Base-by-base conservation (phyloP, 202 grass and related monocot species). In the Elaeis oleifera region DNA sequence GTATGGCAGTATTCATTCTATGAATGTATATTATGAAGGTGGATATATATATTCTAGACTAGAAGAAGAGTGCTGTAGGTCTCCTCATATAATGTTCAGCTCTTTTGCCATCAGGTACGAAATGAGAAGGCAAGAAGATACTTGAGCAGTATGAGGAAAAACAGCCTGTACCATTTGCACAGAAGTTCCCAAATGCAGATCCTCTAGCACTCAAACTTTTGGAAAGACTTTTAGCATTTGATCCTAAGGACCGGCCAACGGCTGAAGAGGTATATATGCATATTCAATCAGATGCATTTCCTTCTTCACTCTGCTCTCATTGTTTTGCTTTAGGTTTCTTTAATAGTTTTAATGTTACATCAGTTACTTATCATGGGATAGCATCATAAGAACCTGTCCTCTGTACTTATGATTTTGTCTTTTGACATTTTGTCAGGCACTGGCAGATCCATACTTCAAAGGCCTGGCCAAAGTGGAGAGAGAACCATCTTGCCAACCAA, bases 51-150 rank as follows among this genome's bases (percentile, higher is more conserved):
- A 11, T 13, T 68, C 44, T 60, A 36, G 18, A 36, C 18, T 7
- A 69, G 52, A 51, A 53, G 1, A 44, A 13, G 1, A 44, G 36
- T 44, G 36, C 36, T 0, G 36, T 14, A 44, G 9, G 36, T 44
- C 2, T 11, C 9, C 36, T 44, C 9, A 3, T 44, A 1, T 44
- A 44, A 16, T 50, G 55, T 55, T 59, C 11, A 55, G 68, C 60
- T 28, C 5, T 50, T 56, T 26, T 65, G 54, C 31, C 49, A 49
- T 48, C 79, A 99, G 94, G 87, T 99, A 17, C 69, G 94, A 51
- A 99, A 99, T 75, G 94, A 99, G 1, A 99, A 99, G 61, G 88
- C 94, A 63, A 89, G 78, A 74, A 92, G 75, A 32, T 99, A 99
- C 32, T 79, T 99, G 63, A 81, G 51, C 71, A 79, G 59, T 48